These are phyloP conservation scores for Syzygium aqueum DNA, from an alignment of 345 rosid genomes.

Conservation along the genomic window DNA sequence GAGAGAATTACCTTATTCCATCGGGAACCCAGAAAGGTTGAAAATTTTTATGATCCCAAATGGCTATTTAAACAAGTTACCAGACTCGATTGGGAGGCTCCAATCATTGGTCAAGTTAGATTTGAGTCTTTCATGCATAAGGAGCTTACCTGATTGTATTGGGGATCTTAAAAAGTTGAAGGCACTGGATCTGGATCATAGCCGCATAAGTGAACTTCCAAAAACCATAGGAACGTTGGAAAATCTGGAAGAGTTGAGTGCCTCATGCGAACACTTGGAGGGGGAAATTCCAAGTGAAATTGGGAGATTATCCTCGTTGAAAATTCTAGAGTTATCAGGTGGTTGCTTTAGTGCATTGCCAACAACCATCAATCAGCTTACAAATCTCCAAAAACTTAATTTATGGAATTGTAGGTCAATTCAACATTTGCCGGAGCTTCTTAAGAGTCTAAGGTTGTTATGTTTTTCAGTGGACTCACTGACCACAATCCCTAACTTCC, in stretches of 20 bases:
- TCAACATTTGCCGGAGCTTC: neutral
- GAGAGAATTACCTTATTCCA: no score
- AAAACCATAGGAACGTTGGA: neutral
- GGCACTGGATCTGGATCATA: fast-evolving
- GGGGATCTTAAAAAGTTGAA: neutral
- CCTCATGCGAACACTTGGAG: neutral
- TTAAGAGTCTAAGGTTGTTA: neutral
- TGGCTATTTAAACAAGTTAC: no score
- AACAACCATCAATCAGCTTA: neutral
- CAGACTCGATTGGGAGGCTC: no score
- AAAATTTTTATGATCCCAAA: no score
- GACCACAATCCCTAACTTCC: neutral
- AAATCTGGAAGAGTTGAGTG: neutral
- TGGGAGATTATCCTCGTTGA: neutral
- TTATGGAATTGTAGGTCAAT: neutral
- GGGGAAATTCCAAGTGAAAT: neutral
- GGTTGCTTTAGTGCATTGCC: neutral
- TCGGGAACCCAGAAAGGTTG: no score
- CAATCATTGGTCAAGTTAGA: no score
- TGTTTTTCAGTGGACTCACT: neutral
- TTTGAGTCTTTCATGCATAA: no score
- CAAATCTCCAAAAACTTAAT: neutral
- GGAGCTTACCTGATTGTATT: no score
- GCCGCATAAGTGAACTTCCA: neutral
- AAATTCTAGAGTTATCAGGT: neutral